phyloP scores from a whole-genome alignment of 495 filamentous ascomycete species.

The Penicillium angulare region DNA sequence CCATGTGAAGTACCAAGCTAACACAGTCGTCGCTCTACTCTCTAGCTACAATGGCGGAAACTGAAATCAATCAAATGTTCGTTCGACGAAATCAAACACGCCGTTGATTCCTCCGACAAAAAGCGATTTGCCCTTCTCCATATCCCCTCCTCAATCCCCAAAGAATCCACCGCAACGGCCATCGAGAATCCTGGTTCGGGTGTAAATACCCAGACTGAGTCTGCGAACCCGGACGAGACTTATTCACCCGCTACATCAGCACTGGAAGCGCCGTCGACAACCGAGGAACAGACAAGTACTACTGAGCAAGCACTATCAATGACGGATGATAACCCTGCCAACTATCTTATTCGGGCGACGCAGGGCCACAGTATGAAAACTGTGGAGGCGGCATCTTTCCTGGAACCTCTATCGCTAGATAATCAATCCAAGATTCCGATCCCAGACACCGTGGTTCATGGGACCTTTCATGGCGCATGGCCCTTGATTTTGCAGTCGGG shows the following conservation, averaged over 20 bases:
- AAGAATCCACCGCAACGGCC: slow-evolving; percentile 18
- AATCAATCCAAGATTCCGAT: slow-evolving; percentile 56
- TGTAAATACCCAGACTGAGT: slow-evolving; percentile 5
- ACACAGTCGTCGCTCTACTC: not conserved
- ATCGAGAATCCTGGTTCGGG: slow-evolving; percentile 5
- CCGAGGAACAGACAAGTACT: slow-evolving; percentile 24
- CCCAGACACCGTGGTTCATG: slow-evolving; percentile 73
- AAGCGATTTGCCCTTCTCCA: slow-evolving; percentile 75
- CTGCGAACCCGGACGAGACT: not conserved
- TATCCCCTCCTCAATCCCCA: slow-evolving; percentile 30
- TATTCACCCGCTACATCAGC: slow-evolving; percentile 6
- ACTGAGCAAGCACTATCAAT: slow-evolving; percentile 31
- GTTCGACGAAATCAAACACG: slow-evolving; percentile 67
- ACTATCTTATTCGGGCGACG: slow-evolving; percentile 89
- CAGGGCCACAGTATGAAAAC: slow-evolving; percentile 75
- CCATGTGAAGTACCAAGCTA: not conserved
- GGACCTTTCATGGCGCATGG: slow-evolving; percentile 80
- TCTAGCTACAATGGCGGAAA: slow-evolving; percentile 71
- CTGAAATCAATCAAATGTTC: slow-evolving; percentile 67
- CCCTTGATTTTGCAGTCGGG: slow-evolving; percentile 66
- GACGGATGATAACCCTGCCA: slow-evolving; percentile 47
- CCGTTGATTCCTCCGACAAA: slow-evolving; percentile 79
- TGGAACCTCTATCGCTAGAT: slow-evolving; percentile 58
- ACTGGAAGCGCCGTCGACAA: slow-evolving; percentile 13
- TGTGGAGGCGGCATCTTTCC: slow-evolving; percentile 65